Percentiles rank a stretch among this genome's conserved stretches.
Evolutionary conservation across 2,329 filamentous ascomycete species (phyloP).

Genomic region (Sarocladium brachiariae): DNA sequence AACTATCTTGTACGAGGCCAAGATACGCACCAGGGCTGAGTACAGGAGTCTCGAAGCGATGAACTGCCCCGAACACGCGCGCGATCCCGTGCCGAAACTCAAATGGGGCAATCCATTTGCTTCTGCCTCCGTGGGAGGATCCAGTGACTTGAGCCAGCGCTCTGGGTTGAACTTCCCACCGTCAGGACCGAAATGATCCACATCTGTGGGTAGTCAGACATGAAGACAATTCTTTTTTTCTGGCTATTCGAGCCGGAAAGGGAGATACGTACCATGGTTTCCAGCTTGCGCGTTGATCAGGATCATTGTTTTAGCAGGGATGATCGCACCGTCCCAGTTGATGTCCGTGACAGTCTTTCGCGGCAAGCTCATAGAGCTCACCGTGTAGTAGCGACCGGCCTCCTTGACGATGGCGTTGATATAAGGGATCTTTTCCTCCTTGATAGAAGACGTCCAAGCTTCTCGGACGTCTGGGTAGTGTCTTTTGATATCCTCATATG

Average conservation of each 20-base stretch:
- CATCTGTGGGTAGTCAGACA: slow-evolving; percentile 25
- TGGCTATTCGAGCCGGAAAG: too few species aligned
- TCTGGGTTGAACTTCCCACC: slow-evolving; percentile 41
- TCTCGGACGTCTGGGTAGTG: slow-evolving; percentile 37
- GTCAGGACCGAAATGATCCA: slow-evolving; percentile 39
- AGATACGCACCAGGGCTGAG: slow-evolving; percentile 38
- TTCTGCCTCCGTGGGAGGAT: slow-evolving; percentile 26
- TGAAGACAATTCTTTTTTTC: too few species aligned
- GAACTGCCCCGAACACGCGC: slow-evolving; percentile 43
- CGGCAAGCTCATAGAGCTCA: slow-evolving; percentile 45
- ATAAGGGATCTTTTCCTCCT: slow-evolving; percentile 42
- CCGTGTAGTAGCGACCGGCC: slow-evolving; percentile 45
- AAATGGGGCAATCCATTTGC: slow-evolving; percentile 30
- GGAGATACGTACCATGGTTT: slow-evolving; percentile 36
- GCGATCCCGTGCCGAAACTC: slow-evolving; percentile 45
- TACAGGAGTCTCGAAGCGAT: slow-evolving; percentile 45
- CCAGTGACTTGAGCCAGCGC: slow-evolving; percentile 35
- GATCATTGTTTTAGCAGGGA: slow-evolving; percentile 46
- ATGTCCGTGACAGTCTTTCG: slow-evolving; percentile 43
- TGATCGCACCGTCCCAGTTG: slow-evolving; percentile 42
- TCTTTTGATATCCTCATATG: slow-evolving; percentile 43
- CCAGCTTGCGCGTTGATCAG: slow-evolving; percentile 48
- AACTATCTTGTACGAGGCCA: slow-evolving; percentile 43
- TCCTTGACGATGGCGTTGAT: slow-evolving; percentile 43
- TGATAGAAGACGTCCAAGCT: slow-evolving; percentile 37